Evolutionary conservation across 352 stramenopile species (phyloP).

Genomic region (Phytophthora multivora): DNA sequence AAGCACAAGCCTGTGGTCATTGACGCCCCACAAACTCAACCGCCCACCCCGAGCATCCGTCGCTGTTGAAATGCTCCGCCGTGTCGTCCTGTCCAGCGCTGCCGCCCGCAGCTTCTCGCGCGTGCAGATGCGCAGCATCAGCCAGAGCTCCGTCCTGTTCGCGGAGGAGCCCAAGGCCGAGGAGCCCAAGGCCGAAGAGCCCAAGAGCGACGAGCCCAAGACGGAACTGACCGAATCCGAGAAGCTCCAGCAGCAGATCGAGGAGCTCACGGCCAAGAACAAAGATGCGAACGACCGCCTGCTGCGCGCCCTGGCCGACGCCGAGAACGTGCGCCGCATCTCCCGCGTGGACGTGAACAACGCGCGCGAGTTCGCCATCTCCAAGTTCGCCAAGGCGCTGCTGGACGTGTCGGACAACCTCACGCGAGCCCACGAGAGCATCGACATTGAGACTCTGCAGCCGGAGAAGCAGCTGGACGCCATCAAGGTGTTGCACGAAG

Average conservation of each 20-base stretch:
- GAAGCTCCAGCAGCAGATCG: constrained; percentile 64
- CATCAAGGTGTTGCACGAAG: constrained; percentile 79
- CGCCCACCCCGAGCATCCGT: not conserved
- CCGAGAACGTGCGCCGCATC: constrained; percentile 97
- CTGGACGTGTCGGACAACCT: constrained; percentile 99
- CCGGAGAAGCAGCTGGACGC: constrained; percentile 67
- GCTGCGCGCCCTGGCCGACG: constrained; percentile 94
- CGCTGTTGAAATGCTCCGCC: constrained; percentile 53
- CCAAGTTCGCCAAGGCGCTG: constrained; percentile 96
- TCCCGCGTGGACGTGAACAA: constrained; percentile 94
- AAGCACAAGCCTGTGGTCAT: not conserved
- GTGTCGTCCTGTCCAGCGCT: constrained; percentile 58
- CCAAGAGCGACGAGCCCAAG: constrained; percentile 16
- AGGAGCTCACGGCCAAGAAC: constrained; percentile 74
- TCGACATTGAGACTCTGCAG: constrained; percentile 75
- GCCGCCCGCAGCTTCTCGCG: constrained; percentile 34
- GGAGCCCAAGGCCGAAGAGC: constrained; percentile 42
- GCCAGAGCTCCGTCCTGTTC: constrained; percentile 41
- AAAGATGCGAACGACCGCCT: constrained; percentile 86
- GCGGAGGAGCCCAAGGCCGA: constrained; percentile 41
- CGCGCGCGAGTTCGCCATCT: constrained; percentile 94
- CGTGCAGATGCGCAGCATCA: constrained; percentile 54
- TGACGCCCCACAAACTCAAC: constrained; percentile 3
- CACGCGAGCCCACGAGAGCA: constrained; percentile 92
- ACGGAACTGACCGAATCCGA: constrained; percentile 41